Base-by-base conservation (phyloP, 2,329 filamentous ascomycete species). In the Colletotrichum eremochloae region DNA sequence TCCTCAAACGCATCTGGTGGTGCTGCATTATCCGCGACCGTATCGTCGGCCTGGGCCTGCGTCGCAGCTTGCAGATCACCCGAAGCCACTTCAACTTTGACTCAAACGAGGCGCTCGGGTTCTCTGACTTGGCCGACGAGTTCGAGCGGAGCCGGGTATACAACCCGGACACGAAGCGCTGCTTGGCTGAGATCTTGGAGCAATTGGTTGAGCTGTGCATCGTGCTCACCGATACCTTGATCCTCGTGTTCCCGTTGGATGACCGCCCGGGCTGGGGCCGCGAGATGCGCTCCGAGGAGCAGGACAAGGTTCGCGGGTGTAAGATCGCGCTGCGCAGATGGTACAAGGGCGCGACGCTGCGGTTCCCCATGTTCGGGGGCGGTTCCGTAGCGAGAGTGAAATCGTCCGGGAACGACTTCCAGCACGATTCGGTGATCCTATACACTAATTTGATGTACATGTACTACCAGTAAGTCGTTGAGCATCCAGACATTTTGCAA, bases 1-100 rank as follows among this genome's bases (percentile, higher is more conserved):
- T 81, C 9, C 81, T 85, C 42, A 89, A 88, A 76, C 80, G 86
- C 2, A 77, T 89, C 9, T 88, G 86, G 86, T 89, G 87, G 86
- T 86, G 85, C 69, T 87, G 86, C 70, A 80, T 89, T 52, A 80
- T 88, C 6, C 84, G 87, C 14, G 87, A 88, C 75, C 82, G 86
- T 50, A 84, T 86, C 24, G 74, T 89, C 36, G 82, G 83, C 5
- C 80, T 89, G 11, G 84, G 86, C 5, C 81, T 88, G 72, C 82
- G 86, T n/a, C 82, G 86, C 14, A 82, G 82, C 52, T 81, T 86
- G n/a, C 86, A 88, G 71, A 83, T 88, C 67, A 85, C 85, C 0
- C 81, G 83, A 3, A 79, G 79, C 0, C 83, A 86, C 69, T 86
- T 87, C 71, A 82, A 86, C 71, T 81, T 85, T 56, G 81, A 82